phyloP scores from a whole-genome alignment of 2,329 filamentous ascomycete species.

The Aspergillus latus region DNA sequence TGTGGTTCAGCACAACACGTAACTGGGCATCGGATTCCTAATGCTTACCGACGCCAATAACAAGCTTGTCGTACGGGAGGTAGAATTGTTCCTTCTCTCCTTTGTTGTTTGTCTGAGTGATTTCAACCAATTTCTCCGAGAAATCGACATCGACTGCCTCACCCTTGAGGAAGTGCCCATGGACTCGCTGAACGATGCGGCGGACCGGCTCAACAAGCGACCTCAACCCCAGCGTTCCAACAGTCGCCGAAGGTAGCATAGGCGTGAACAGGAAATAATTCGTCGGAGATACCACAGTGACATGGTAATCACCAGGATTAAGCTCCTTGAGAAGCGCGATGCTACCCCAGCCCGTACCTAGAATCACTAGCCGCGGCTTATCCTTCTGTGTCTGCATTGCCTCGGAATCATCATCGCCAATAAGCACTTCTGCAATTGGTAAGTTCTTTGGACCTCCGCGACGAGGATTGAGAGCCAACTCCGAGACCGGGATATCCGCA shows the following conservation, averaged over 20 bases:
- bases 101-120: constrained; percentile 67
- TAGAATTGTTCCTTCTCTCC: constrained; percentile 84
- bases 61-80: constrained; percentile 93
- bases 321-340: constrained; percentile 88
- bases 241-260: constrained; percentile 95
- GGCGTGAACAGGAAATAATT: constrained; percentile 99
- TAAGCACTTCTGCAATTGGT: constrained; percentile 80
- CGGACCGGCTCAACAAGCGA: constrained; percentile 92
- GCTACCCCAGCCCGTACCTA: constrained; percentile 94
- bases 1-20: constrained; percentile 8
- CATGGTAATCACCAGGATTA: constrained; percentile 88
- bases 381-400: constrained; percentile 70
- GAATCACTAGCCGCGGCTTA: constrained; percentile 88
- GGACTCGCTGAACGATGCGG: constrained; percentile 72
- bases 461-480: constrained; percentile 75
- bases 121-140: constrained; percentile 83
- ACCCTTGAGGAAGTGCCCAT: constrained; percentile 87
- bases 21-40: background rate
- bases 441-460: constrained; percentile 91
- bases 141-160: constrained; percentile 88
- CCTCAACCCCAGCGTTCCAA: constrained; percentile 87
- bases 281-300: constrained; percentile 89
- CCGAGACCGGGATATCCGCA: constrained; percentile 77
- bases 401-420: constrained; percentile 83
- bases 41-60: constrained; percentile 73